Conservation (phyloP, 2,329 filamentous ascomycete genomes). For the Magnaporthiopsis incrustans region DNA sequence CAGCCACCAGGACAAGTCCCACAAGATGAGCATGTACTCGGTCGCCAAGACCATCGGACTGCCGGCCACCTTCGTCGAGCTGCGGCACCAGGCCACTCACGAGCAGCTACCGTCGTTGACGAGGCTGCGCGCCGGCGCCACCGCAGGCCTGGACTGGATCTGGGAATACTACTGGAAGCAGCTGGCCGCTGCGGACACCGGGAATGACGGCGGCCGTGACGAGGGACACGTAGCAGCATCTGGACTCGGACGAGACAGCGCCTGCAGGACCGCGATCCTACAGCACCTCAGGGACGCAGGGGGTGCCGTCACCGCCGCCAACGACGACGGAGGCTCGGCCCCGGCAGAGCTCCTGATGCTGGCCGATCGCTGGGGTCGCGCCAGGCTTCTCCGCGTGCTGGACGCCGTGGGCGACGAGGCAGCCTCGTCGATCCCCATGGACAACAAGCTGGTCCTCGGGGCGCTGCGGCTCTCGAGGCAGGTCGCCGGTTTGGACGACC, state of each 20-base stretch:
- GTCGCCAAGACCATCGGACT: conserved; percentile 61
- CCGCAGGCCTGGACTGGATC: conserved; percentile 71
- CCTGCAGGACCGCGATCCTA: conserved; percentile 28
- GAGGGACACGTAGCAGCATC: neutral
- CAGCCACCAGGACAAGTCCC: conserved; percentile 58
- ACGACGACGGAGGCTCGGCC: too few species aligned
- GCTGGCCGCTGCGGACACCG: conserved; percentile 19
- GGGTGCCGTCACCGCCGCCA: conserved; percentile 9
- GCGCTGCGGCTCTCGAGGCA: conserved; percentile 19
- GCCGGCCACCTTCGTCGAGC: conserved; percentile 75
- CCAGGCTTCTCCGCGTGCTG: conserved; percentile 18
- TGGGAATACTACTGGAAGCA: conserved; percentile 81
- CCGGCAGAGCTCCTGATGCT: conserved; percentile 13
- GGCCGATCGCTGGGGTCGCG: conserved; percentile 19
- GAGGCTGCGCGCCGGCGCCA: conserved; percentile 61
- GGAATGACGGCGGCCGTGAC: neutral
- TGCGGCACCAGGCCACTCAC: conserved; percentile 84
- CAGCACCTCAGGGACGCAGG: conserved; percentile 23
- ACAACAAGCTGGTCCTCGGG: conserved; percentile 19
- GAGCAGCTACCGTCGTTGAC: conserved; percentile 73
- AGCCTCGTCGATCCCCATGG: conserved; percentile 11
- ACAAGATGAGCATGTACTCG: conserved; percentile 65
- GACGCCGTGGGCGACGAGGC: conserved; percentile 21
- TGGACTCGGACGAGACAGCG: conserved; percentile 5
- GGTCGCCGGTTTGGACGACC: conserved; percentile 5